Evolutionary conservation across 208 protist species (phyloP).

Genomic region (Acanthamoeba royreba): DNA sequence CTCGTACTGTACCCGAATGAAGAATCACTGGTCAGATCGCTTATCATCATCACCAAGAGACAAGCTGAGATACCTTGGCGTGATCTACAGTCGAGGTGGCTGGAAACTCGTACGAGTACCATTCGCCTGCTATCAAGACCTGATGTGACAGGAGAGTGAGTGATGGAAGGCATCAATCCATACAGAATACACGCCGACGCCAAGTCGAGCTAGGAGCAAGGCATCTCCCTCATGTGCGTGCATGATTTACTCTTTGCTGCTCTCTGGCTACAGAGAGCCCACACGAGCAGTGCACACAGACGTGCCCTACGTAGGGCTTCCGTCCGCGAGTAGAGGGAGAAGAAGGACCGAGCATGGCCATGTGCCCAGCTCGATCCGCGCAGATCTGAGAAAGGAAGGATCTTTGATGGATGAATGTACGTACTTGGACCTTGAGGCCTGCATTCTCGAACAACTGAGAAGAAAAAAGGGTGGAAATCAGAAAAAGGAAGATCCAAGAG

Average conservation of each 20-base stretch:
- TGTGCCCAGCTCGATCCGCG: no score
- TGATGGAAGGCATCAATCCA: no score
- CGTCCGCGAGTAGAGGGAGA: neutral
- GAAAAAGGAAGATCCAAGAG: neutral
- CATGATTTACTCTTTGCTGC: no score
- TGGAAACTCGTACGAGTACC: neutral
- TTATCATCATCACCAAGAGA: no score
- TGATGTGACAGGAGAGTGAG: no score
- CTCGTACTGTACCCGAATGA: neutral
- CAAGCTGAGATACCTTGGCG: neutral
- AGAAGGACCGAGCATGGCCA: neutral
- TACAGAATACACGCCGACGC: no score
- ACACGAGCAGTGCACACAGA: neutral
- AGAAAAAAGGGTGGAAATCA: neutral
- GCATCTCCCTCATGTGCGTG: no score
- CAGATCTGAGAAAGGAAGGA: neutral
- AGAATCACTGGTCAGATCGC: neutral
- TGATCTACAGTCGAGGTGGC: neutral
- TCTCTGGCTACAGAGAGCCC: no score
- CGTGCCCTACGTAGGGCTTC: neutral
- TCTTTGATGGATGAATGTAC: neutral
- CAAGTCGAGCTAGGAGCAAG: no score
- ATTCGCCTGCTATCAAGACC: neutral
- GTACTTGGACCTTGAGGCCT: neutral
- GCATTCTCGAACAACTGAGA: neutral